Evolutionary conservation across 371 early-diverging fungal genomes (phyloP), one percentile per base, ranked within the genome.

Genomic region (Mucor plumbeus): DNA sequence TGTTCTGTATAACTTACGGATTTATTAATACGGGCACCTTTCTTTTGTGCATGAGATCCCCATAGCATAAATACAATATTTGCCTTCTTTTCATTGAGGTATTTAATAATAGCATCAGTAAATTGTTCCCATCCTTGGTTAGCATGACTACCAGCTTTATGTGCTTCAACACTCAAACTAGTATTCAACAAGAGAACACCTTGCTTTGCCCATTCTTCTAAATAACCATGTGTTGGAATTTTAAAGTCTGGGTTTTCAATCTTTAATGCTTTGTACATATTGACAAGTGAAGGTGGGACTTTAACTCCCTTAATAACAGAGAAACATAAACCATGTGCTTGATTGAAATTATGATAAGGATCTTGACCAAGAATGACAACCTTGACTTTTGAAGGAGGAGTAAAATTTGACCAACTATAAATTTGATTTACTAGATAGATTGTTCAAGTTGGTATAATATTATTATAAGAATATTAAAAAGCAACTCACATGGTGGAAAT

Each of bases 121-220:
- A 99, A 90, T 44, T 79, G 74, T 62, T 93, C 90, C 99, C 99
- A 99, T 0, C 97, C 98, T 63, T 85, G 78, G 7, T 82, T 79
- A n/a, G 90, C 79, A 83, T 99, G 99, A 39, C 96, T 95, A 56
- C 88, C 91, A 35, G 99, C 89, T 40, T 90, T 74, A 71, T 90
- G 88, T 11, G 88, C 88, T 59, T 88, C 92, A 14, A 99, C 99
- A 8, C 97, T 98, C 63, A 99, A 85, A 36, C 92, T 78, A 5
- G 99, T 90, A 74, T 99, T 99, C 40, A 99, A 86, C 70, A 99
- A 68, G 44, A 99, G 80, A 10, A 99, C 99, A 7, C 99, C 98
- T 72, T 96, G 94, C 74, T 92, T 84, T 0, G 91, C 91, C 96
- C 95, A 96, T 21, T 89, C 88, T 41, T 82, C 84, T 13, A 97